Evolutionary conservation across 768 basidiomycete species (phyloP), one percentile per base, ranked within the genome.

Genomic region (Russula olivacea): DNA sequence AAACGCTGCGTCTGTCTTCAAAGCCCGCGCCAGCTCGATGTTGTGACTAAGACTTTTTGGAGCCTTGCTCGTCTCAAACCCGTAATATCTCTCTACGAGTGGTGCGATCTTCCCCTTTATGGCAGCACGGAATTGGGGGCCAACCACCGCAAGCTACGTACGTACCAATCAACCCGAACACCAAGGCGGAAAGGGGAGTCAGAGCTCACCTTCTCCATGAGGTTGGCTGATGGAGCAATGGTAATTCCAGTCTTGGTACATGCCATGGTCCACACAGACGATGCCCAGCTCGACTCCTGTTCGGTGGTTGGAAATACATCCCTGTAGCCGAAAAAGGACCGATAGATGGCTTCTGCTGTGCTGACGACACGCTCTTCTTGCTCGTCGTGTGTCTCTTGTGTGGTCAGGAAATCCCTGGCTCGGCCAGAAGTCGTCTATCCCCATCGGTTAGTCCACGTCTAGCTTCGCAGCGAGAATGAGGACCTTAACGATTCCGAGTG

Each of bases 261-360:
- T 34, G 63, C 58, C 48, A 60, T 55, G 3, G 49, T 30, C 63
- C 63, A 64, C 12, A 60, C 48, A 21, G 58, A 58, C 21, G 14
- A 30, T 17, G 11, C 23, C 63, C 63, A 64, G 19, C 12, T 45
- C 9, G 14, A 17, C 34, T 60, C 59, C 34, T 55, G 53, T 23
- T 64, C 63, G 23, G 58, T 53, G 15, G 53, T 60, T 38, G 63
- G 63, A 23, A 64, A 64, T 36, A 54, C 48, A 21, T 64, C 58
- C 32, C 28, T 64, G 32, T 38, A 60, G 41, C 58, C 49, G 48
- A 64, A 47, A 41, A 56, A 60, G 19, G 53, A 60, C 32, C 63
- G 58, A 48, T 60, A 60, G 47, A 28, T 56, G n/a, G 63, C 54
- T 40, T 64, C 47, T 1, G 58, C 54, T 25, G 28, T 28, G 14